These are phyloP conservation scores for Baorangia bicolor DNA, from an alignment of 768 basidiomycete species.

Conservation along the genomic window DNA sequence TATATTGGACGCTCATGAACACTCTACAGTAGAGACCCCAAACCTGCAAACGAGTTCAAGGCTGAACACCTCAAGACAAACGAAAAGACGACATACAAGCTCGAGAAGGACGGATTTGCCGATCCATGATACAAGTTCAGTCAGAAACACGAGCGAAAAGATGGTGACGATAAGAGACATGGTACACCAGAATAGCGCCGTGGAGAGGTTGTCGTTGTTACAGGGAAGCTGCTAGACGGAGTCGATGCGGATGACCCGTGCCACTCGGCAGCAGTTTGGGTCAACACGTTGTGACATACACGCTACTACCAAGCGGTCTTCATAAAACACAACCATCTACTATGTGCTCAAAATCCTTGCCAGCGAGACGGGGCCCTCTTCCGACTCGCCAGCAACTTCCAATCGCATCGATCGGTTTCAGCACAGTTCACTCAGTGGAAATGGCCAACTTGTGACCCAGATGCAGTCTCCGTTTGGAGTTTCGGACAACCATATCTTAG, in stretches of 20 bases:
- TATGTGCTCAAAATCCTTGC: neutral
- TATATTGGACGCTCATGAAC: constrained; percentile 54
- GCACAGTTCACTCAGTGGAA: neutral
- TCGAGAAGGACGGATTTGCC: constrained; percentile 84
- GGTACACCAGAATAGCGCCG: constrained; percentile 7
- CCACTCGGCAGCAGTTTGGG: neutral
- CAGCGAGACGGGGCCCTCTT: neutral
- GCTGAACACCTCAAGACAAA: constrained; percentile 1
- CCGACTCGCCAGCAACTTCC: neutral
- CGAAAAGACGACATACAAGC: constrained; percentile 50
- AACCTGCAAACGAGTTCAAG: constrained; percentile 44
- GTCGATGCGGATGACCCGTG: neutral
- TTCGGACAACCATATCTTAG: too few species aligned
- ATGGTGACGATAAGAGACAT: constrained; percentile 85
- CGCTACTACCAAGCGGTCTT: neutral
- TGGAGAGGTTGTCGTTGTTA: constrained; percentile 1
- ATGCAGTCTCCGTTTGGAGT: too few species aligned
- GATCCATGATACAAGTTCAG: constrained; percentile 85
- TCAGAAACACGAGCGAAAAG: constrained; percentile 77
- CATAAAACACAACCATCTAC: neutral
- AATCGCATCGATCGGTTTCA: neutral
- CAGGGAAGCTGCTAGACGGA: neutral
- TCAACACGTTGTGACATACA: constrained; percentile 21
- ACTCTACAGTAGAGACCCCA: constrained; percentile 70
- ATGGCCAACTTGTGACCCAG: too few species aligned